Base-by-base conservation (phyloP, 192 early-diverging fungal species). In the Backusella psychrophila region DNA sequence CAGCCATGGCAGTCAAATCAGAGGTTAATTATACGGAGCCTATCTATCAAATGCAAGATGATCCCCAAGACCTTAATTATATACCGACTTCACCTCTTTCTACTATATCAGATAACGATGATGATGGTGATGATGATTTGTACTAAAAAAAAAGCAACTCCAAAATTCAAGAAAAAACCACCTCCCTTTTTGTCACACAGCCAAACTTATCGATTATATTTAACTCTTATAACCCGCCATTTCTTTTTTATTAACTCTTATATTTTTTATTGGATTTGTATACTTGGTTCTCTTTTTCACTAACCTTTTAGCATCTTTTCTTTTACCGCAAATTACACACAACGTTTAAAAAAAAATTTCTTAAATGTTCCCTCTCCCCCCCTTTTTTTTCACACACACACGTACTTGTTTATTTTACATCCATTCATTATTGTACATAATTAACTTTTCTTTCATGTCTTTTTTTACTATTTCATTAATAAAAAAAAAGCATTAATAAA, bases 31-130 rank as follows among this genome's bases (percentile, higher is more conserved):
- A 66, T 34, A 42, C 70, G 1, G 42, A 41, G 17, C 70, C 70
- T 44, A 44, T 49, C 39, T 71, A 49, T 49, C 70, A 71, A 71
- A 71, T 71, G 15, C 70, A 71, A 71, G 70, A 71, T 26, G 70
- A 71, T 71, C 70, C 44, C 11, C 23, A 44, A 71, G 70, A 71
- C 17, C 42, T 71, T 29, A 71, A 49, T 33, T 71, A 71, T 71
- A 71, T 71, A 49, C 69, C 69, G 26, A 39, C 42, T 44, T 71
- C 69, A 12, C 69, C 69, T 17, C 38, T 71, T 26, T 71, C 69
- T 49, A 41, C 21, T 21, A 23, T 31, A 41, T 26, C 42, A 46
- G 23, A 71, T 29, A 41, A 44, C 23, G 69, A 69, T 12, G 29
- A 29, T 29, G 35, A 69, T 12, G 35, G 42, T 12, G 35, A 69